Percentiles rank a stretch among this genome's conserved stretches.
phyloP scores from a whole-genome alignment of 176 grass and related monocot species.

The Puccinellia tenuiflora region DNA sequence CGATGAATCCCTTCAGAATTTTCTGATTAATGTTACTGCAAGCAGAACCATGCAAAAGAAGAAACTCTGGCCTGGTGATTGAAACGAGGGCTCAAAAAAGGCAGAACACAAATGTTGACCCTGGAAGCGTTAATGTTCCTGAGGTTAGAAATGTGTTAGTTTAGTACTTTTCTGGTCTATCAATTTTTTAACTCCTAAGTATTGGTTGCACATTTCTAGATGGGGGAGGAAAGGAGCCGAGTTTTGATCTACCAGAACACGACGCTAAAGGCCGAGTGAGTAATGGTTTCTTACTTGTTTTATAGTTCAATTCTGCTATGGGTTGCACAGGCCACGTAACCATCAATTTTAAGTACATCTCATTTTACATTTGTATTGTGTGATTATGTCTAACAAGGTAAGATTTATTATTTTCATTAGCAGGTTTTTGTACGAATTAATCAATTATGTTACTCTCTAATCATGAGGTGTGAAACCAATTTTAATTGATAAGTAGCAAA shows the following conservation, averaged over 20 bases:
- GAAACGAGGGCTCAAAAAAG: conserved; percentile 5
- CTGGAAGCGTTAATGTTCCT: not conserved
- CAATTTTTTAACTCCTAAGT: not conserved
- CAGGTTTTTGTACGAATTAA: not conserved
- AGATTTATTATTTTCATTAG: no score
- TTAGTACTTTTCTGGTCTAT: not conserved
- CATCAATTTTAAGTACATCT: no score
- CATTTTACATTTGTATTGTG: no score
- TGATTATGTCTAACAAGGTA: no score
- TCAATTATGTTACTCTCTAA: not conserved
- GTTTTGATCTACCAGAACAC: not conserved
- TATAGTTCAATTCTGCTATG: not conserved
- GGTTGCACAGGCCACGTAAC: not conserved
- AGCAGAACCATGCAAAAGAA: conserved; percentile 17
- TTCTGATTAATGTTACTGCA: conserved; percentile 14
- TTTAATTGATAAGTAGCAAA: not conserved
- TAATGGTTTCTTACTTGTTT: not conserved
- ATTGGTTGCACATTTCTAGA: not conserved
- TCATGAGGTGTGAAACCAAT: not conserved
- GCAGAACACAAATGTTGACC: not conserved
- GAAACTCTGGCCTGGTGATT: not conserved
- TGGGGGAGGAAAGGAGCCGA: not conserved
- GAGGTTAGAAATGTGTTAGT: not conserved
- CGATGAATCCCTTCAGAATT: conserved; percentile 12
- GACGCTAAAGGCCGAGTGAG: conserved; percentile 24